Percentiles rank a stretch among this genome's conserved stretches.
These are phyloP conservation scores for Monosporascus sp. DNA, from an alignment of 2,329 filamentous ascomycete species.

Conservation along the genomic window DNA sequence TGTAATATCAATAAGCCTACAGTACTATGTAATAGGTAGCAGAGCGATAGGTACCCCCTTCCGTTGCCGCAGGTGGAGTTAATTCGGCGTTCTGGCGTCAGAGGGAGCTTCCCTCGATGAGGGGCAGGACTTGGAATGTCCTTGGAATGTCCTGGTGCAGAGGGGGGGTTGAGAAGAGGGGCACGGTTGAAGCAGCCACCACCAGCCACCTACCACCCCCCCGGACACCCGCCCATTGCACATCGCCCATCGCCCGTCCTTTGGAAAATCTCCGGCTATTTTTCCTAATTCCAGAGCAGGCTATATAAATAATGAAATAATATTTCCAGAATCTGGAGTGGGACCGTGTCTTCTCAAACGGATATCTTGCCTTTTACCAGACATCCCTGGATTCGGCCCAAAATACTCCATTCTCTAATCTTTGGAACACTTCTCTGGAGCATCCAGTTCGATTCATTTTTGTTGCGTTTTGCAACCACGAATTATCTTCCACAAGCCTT, in stretches of 20 bases:
- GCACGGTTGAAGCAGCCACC: too few species aligned
- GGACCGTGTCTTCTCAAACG: constrained; percentile 1
- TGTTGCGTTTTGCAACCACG: too few species aligned
- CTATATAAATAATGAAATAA: neutral
- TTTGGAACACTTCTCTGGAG: constrained; percentile 23
- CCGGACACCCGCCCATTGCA: too few species aligned
- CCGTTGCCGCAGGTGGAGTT: neutral
- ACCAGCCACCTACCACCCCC: too few species aligned
- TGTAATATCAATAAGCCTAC: constrained; percentile 8
- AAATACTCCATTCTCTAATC: constrained; percentile 18
- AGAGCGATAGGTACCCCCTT: neutral
- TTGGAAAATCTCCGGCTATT: neutral
- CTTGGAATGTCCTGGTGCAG: neutral
- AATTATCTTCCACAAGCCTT: too few species aligned
- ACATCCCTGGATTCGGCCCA: constrained; percentile 14
- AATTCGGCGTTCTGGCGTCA: neutral
- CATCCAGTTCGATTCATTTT: constrained; percentile 35
- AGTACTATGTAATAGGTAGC: neutral
- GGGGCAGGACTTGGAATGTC: neutral
- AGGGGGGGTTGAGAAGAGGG: neutral
- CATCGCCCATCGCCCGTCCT: too few species aligned
- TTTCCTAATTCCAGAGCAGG: too few species aligned
- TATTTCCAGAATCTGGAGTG: neutral
- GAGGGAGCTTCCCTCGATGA: neutral
- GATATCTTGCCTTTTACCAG: constrained; percentile 8